These are phyloP conservation scores for Trichomonas vaginalis DNA, from an alignment of 208 protist genomes.

Conservation along the genomic window DNA sequence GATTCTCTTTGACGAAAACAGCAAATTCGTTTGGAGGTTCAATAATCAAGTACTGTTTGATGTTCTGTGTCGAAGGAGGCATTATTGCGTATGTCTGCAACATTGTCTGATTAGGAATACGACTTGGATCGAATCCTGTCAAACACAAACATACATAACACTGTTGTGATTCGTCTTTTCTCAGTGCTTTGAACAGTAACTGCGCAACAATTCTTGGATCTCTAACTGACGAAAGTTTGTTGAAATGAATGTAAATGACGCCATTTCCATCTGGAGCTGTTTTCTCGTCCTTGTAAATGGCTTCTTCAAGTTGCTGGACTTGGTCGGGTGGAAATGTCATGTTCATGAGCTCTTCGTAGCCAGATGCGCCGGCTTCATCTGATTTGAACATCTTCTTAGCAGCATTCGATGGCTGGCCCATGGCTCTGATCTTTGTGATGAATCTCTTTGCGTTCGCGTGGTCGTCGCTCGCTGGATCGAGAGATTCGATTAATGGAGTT, in stretches of 20 bases:
- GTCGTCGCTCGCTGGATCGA: not conserved
- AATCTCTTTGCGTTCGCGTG: not conserved
- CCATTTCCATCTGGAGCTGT: not conserved
- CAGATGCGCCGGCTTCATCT: not conserved
- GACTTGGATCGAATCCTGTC: not conserved
- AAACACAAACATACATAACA: not conserved
- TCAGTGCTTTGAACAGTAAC: not conserved
- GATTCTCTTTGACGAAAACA: not conserved
- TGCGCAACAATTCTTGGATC: not conserved
- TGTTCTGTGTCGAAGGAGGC: not conserved
- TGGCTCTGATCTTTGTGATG: not conserved
- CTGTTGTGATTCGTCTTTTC: not conserved
- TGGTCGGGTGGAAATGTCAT: not conserved
- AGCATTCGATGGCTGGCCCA: not conserved
- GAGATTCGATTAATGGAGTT: too few relatives aligned
- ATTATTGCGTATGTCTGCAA: not conserved
- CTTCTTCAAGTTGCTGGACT: not conserved
- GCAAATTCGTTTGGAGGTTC: not conserved
- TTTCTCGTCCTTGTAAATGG: not conserved
- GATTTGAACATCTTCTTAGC: not conserved
- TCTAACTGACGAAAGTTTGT: not conserved
- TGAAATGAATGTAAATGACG: not conserved
- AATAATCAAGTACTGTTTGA: not conserved
- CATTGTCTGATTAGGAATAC: not conserved
- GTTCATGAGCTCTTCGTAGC: not conserved